Conservation (phyloP, 2,329 filamentous ascomycete species). For the Lachnellula occidentalis region DNA sequence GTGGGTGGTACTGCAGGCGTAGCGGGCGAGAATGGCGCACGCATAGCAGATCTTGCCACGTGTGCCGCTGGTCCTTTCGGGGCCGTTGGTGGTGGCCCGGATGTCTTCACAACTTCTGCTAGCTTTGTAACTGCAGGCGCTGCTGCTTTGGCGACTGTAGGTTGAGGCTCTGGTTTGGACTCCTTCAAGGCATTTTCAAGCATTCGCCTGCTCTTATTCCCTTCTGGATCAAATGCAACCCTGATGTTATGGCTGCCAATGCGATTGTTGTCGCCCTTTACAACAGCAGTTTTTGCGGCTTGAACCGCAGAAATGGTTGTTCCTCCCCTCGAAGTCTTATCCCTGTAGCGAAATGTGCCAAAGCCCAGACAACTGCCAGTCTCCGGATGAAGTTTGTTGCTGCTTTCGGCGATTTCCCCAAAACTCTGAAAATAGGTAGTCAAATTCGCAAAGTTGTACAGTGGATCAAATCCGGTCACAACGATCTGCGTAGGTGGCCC, state of each 20-base stretch:
- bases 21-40: constrained; percentile 16
- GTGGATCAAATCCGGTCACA: constrained; percentile 91
- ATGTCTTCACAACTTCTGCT: constrained; percentile 40
- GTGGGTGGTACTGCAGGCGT: constrained; percentile 32
- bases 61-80: constrained; percentile 65
- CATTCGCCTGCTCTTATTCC: constrained; percentile 72
- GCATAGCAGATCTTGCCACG: constrained; percentile 24
- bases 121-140: constrained; percentile 31
- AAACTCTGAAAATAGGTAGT: constrained; percentile 71
- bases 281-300: constrained; percentile 75
- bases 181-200: constrained; percentile 68
- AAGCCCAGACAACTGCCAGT: constrained; percentile 93
- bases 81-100: constrained; percentile 72
- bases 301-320: constrained; percentile 63
- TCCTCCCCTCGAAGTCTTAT: constrained; percentile 41
- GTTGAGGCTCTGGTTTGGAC: constrained; percentile 39
- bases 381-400: constrained; percentile 90
- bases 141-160: constrained; percentile 12
- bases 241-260: constrained; percentile 73
- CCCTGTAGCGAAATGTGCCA: constrained; percentile 84
- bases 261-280: constrained; percentile 69
- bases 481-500: constrained; percentile 87
- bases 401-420: constrained; percentile 83
- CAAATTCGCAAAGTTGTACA: constrained; percentile 74
- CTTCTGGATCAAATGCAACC: constrained; percentile 86